Evolutionary conservation across 257 asterid species (phyloP), one percentile per base, ranked within the genome.

Genomic region (Apocynum venetum): DNA sequence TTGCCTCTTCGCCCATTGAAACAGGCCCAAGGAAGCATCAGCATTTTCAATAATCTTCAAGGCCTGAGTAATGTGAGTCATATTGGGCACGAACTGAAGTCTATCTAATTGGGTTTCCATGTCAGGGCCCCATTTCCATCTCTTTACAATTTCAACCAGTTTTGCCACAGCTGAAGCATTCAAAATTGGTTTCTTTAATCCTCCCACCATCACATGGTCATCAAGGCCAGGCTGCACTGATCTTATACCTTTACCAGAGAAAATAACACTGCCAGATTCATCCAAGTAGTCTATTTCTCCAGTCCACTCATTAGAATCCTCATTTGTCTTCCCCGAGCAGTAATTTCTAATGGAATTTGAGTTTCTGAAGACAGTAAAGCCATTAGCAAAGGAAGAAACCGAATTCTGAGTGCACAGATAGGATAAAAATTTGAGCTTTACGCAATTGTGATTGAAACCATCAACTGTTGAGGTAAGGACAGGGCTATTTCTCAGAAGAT

Each of bases 41-140:
- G 91, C 76, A 19, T 93, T 96, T 38, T 84, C 94, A 48, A 96
- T 86, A 81, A 96, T 81, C 88, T 86, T 90, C 90, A 96, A 73
- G 0, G 97, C 94, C 89, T 93, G 99, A 78, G 84, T 76, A 79
- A 93, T 79, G 66, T 96, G 99, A 74, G 88, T 90, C 91, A 86
- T 93, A 85, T 87, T 96, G 9, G 97, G 98, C 72, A 90, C 79
- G 78, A 90, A 93, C n/a, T 89, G 98, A 64, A 93, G 89, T 63
- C 85, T 91, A 74, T 93, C 98, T 89, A 93, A 77, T 49, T 91
- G 98, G 65, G 83, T 68, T 81, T 93, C 98, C 98, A 93, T 91
- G 4, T 93, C 93, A 47, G 99, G 99, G 3, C 98, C 98, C 98
- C 99, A 96, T 81, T 81, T 91, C 99, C 99, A 96, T 84, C 98